Conservation (phyloP, 208 protist genomes). For the Crithidia sp. region DNA sequence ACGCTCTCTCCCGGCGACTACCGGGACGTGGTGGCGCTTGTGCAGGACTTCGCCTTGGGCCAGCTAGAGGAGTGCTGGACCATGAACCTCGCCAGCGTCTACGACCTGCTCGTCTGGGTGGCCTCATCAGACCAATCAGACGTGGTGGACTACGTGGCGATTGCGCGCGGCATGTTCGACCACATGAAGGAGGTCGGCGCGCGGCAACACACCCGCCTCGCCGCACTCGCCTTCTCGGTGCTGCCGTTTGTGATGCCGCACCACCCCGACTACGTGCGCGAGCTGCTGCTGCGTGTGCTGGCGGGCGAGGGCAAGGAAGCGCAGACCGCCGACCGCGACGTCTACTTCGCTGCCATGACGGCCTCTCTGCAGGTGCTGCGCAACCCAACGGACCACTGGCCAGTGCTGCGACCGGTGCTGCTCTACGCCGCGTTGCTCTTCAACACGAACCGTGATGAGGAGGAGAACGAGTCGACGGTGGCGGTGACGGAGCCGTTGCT, state of each 20-base stretch:
- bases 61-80: slow-evolving; percentile 82
- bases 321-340: slow-evolving; percentile 61
- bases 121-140: slow-evolving; percentile 22
- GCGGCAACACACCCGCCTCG: slow-evolving; percentile 55
- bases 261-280: slow-evolving; percentile 48
- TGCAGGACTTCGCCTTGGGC: slow-evolving; percentile 61
- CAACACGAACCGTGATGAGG: slow-evolving; percentile 78
- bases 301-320: slow-evolving; percentile 43
- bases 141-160: slow-evolving; percentile 40
- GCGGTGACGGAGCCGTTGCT: slow-evolving; percentile 79
- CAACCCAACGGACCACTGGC: slow-evolving; percentile 46
- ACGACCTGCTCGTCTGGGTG: slow-evolving; percentile 74
- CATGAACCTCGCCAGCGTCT: slow-evolving; percentile 71
- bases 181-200: slow-evolving; percentile 76
- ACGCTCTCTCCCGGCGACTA: background rate
- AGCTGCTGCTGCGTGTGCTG: slow-evolving; percentile 38
- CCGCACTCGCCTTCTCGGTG: slow-evolving; percentile 60
- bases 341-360: slow-evolving; percentile 67
- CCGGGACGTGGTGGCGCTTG: slow-evolving; percentile 22
- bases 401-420: slow-evolving; percentile 52
- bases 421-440: slow-evolving; percentile 74
- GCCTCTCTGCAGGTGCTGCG: slow-evolving; percentile 64
- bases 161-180: slow-evolving; percentile 62
- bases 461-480: slow-evolving; percentile 77
- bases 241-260: slow-evolving; percentile 49